Base-by-base conservation (phyloP, 2,329 filamentous ascomycete species). In the Microascus cirrosus region DNA sequence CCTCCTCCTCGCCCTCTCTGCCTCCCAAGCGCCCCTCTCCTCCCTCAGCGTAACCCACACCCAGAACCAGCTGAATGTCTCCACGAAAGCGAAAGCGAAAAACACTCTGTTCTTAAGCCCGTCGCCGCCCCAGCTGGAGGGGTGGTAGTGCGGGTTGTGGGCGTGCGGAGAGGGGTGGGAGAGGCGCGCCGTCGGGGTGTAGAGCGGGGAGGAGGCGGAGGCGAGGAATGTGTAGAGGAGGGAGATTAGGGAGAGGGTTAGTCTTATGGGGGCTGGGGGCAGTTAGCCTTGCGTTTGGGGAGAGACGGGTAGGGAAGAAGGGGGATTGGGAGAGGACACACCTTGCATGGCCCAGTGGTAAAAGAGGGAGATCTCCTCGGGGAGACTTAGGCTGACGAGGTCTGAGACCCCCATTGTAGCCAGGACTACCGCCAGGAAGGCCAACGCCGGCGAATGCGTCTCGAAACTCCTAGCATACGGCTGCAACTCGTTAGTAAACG, bases 61-160 rank as follows among this genome's bases (percentile, higher is more conserved):
- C 91, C 91, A 96, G 71, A 95, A 91, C 90, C 91, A 96, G 61
- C 81, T 80, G 63, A 90, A 77, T 69, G 90, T 82, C 75, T 96
- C 92, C 67, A 95, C 67, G 65, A 96, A 94, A 10, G 84, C 84
- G 71, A 90, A 94, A 0, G 87, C 85, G 68, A 96, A 95, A 48
- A 95, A 83, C 48, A 95, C 75, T 55, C 90, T 82, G 68, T 95
- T 95, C 74, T 92, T 90, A 65, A 96, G 71, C 25, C 82, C 80
- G 61, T 91, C 86, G 55, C 83, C 77, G 61, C 73, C 84, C 78
- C 71, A 79, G 67, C 69, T 65, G 54, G 69, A 67, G 36, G 73
- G 69, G 56, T 68, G 62, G 61, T 74, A 73, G 32, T 65, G 59
- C 15, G 70, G 68, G 59, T 71, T 73, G 56, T 66, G 61, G 13